Evolutionary conservation across 345 rosid species (phyloP), one percentile per base, ranked within the genome.

Genomic region (Nephelium lappaceum): DNA sequence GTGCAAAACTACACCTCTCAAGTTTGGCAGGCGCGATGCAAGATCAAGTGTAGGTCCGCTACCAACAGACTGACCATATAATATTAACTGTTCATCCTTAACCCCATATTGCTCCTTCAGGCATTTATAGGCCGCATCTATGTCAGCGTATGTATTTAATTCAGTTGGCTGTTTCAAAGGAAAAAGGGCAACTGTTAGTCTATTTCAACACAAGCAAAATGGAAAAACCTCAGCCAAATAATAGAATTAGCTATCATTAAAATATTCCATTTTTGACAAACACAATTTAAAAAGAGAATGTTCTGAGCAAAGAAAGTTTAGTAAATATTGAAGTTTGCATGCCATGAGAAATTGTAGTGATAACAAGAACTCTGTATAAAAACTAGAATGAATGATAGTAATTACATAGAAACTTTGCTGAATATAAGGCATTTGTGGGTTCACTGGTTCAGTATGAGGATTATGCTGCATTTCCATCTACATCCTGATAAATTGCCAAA

Each of bases 1-100:
- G 71, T 95, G 97, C 70, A 93, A 83, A 77, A 93, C 94, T 65
- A 93, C 92, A 3, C 92, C 97, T 82, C 97, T 89, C 81, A 96
- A 85, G 84, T 89, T 88, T 78, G 96, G 87, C 47, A 91, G 78
- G 9, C 95, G 97, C 0, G 98, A 93, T 72, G 98, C 97, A 0
- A 96, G 92, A 85, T 96, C 99, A 79, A 94, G 86, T 3, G 99
- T 96, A 0, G 98, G 99, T 76, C 99, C 99, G 78, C 97, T 93
- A 69, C 99, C 99, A 73, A 96, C 99, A 76, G 99, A 96, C 82
- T 96, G 99, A 36, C 99, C 99, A 66, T 92, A 96, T 72, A 93
- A 80, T 83, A 96, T 96, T 77, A 93, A 79, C 76, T 93, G 92
- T 65, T 96, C 99, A 80, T 96, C 98, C 81, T 88, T 88, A 23